Evolutionary conservation across 2,329 filamentous ascomycete species (phyloP), one percentile per base, ranked within the genome.

Genomic region (Furcasterigmium furcatum): DNA sequence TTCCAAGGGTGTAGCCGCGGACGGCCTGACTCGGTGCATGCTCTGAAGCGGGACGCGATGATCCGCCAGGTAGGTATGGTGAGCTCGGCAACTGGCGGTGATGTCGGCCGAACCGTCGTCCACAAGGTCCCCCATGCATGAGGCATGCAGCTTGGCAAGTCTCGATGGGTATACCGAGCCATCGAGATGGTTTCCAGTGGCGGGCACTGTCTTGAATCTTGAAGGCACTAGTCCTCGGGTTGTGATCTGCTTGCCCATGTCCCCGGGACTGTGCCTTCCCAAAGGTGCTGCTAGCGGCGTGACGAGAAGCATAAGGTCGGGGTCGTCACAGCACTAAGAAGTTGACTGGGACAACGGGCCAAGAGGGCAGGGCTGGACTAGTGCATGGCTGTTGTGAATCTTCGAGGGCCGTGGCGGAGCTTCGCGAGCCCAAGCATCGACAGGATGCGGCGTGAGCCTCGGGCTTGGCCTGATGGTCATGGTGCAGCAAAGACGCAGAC

Each of bases 221-320:
- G n/a, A n/a, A n/a, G n/a, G n/a, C n/a, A n/a, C n/a, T n/a, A n/a
- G n/a, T n/a, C n/a, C n/a, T n/a, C n/a, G n/a, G n/a, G 12, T 27
- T 7, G 24, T 27, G 24, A 27, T 27, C 24, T 7, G 24, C n/a
- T 36, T 4, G 18, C 21, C 40, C 40, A 14, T 19, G 34, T 34
- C 13, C 16, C 20, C 34, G 40, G 40, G 40, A 42, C 40, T 4
- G 40, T 16, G 20, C 35, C 38, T 47, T 34, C 36, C 49, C 43
- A 21, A 41, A 45, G 21, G 27, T n/a, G 30, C 19, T 43, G 24
- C 40, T 46, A 50, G 50, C 48, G 43, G 47, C 43, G 47, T 52
- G 50, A 52, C 42, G 21, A 48, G 34, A 27, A 30, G 25, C 50
- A 48, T 42, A 14, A 43, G 10, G 25, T 14, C 45, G 35, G 30